Evolutionary conservation across 306 rosid species (phyloP).

Genomic region (Datisca glomerata): DNA sequence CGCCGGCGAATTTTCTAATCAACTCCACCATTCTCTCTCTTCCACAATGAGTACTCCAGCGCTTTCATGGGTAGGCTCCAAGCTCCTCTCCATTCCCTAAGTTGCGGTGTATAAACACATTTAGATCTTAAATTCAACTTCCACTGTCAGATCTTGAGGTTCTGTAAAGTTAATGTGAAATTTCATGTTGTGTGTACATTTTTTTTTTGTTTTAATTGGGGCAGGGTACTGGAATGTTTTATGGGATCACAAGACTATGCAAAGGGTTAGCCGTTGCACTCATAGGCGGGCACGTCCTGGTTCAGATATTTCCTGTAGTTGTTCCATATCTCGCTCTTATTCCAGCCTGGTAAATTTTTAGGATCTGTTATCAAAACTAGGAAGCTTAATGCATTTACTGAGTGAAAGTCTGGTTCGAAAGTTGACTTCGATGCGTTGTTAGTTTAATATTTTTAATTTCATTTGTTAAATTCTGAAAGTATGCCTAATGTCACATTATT

Average conservation of each 20-base stretch:
- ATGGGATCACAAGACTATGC: slow-evolving; percentile 73
- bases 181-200: not conserved
- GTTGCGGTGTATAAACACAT: not conserved
- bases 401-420: not conserved
- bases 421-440: no score
- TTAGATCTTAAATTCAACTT: slow-evolving; percentile 6
- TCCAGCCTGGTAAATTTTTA: slow-evolving; percentile 56
- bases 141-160: slow-evolving; percentile 12
- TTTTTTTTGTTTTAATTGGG: not conserved
- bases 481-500: no score
- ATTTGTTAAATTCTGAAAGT: no score
- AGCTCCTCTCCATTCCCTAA: not conserved
- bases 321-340: slow-evolving; percentile 67
- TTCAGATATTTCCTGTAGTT: slow-evolving; percentile 52
- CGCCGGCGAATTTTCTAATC: slow-evolving; percentile 2
- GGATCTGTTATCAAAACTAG: not conserved
- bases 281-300: slow-evolving; percentile 48
- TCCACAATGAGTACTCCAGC: slow-evolving; percentile 43
- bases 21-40: slow-evolving; percentile 8
- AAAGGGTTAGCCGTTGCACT: slow-evolving; percentile 64
- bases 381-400: not conserved
- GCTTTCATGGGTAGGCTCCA: slow-evolving; percentile 31
- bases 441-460: no score
- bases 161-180: not conserved
- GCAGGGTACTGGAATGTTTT: slow-evolving; percentile 38